phyloP scores from a whole-genome alignment of 768 basidiomycete species.

The Paxillus ammoniavirescens region DNA sequence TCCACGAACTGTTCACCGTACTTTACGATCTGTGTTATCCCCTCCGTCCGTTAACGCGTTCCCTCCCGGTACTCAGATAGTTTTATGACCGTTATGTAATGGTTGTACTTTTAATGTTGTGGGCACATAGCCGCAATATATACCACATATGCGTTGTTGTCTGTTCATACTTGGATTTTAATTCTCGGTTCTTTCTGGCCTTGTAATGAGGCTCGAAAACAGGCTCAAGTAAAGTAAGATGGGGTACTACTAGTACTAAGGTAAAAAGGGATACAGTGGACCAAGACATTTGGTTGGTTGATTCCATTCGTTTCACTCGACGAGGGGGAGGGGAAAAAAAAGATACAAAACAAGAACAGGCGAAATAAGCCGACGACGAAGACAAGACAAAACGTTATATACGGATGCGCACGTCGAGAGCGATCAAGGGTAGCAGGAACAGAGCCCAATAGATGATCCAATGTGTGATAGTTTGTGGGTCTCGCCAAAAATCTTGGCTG shows the following conservation, averaged over 20 bases:
- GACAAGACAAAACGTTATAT: slow-evolving; percentile 35
- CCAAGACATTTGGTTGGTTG: slow-evolving; percentile 10
- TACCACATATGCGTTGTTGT: neutral
- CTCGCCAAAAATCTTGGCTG: slow-evolving; percentile 15
- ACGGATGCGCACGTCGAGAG: slow-evolving; percentile 37
- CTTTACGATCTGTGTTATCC: neutral
- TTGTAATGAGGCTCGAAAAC: neutral
- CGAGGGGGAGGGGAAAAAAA: slow-evolving; percentile 6
- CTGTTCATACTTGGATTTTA: slow-evolving; percentile 4
- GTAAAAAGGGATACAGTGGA: slow-evolving; percentile 9
- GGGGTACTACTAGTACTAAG: slow-evolving; percentile 8
- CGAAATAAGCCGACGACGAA: slow-evolving; percentile 23
- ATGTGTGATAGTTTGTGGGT: slow-evolving; percentile 28
- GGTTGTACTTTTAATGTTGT: slow-evolving; percentile 15
- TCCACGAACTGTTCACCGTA: neutral
- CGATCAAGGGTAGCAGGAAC: slow-evolving; percentile 36
- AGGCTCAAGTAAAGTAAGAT: slow-evolving; percentile 1
- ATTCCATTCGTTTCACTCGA: slow-evolving; percentile 9
- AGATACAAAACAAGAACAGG: slow-evolving; percentile 33
- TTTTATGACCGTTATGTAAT: neutral
- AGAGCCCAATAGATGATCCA: slow-evolving; percentile 33
- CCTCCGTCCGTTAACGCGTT: neutral
- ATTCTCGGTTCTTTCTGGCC: neutral
- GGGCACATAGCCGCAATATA: neutral
- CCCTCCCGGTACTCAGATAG: neutral